phyloP scores from a whole-genome alignment of 2,329 filamentous ascomycete species.

The Rhexocercosporidium sp. region DNA sequence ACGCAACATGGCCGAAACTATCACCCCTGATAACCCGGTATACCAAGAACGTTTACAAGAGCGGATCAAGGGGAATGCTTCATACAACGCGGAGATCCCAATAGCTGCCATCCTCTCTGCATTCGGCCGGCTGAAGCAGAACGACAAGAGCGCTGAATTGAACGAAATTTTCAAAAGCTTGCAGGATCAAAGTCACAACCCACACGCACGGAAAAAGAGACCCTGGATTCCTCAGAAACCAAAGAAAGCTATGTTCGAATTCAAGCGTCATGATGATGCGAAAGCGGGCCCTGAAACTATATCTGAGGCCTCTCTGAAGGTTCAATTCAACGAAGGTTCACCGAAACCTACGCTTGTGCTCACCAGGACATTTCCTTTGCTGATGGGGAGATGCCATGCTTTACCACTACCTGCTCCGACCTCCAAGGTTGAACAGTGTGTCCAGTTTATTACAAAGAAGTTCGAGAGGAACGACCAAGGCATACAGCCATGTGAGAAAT shows the following conservation, averaged over 20 bases:
- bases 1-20: conserved; percentile 6
- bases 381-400: conserved; percentile 12
- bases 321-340: neutral
- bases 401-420: neutral
- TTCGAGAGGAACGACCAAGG: neutral
- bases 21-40: neutral
- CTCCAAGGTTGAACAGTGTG: neutral
- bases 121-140: conserved; percentile 5
- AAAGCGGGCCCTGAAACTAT: neutral
- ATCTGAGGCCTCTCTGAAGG: neutral
- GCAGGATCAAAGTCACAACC: neutral
- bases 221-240: neutral
- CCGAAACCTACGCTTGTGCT: conserved; percentile 6
- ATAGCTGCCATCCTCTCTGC: conserved; percentile 13
- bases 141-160: neutral
- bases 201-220: neutral
- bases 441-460: neutral
- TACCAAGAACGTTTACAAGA: neutral
- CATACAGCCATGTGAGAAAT: conserved; percentile 1
- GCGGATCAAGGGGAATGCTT: neutral
- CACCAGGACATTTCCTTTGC: conserved; percentile 5
- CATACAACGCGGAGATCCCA: conserved; percentile 11
- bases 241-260: conserved; percentile 1
- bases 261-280: neutral
- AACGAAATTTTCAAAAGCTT: conserved; percentile 2